Evolutionary conservation across 1,139 yeast genomes (phyloP).

Genomic region (Arxiozyma slooffiae): DNA sequence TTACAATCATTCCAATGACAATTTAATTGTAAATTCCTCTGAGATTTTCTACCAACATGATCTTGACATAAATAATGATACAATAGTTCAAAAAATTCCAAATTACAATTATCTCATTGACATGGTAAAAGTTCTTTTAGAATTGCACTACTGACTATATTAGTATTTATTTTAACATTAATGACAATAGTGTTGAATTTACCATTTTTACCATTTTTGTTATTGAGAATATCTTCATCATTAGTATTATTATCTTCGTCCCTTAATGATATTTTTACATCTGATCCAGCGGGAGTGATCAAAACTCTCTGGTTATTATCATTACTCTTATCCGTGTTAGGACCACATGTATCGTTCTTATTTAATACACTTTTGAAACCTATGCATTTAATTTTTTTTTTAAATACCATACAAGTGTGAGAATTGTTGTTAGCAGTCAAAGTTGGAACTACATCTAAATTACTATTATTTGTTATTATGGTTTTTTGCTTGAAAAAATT

Average conservation of each 20-base stretch:
- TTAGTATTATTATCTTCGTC: conserved; percentile 1
- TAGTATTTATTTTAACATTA: not conserved
- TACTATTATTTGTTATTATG: no score
- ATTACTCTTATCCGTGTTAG: no score
- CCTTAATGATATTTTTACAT: not conserved
- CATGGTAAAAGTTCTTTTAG: conserved; percentile 32
- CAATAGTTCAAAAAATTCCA: conserved; percentile 55
- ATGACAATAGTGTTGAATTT: not conserved
- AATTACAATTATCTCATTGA: conserved; percentile 61
- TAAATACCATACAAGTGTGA: not conserved
- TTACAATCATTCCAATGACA: conserved; percentile 84
- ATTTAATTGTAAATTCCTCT: conserved; percentile 63
- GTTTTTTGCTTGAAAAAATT: not conserved
- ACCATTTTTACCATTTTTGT: not conserved
- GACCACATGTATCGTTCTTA: not conserved
- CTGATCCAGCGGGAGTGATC: not conserved
- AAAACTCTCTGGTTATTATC: not conserved
- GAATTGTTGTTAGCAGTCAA: not conserved
- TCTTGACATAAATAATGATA: conserved; percentile 82
- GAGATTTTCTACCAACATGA: conserved; percentile 85
- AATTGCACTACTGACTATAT: no score
- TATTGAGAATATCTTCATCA: no score
- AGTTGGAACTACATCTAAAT: not conserved
- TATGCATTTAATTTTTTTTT: no score
- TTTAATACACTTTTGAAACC: not conserved